Percentiles rank a stretch among this genome's conserved stretches.
phyloP scores from a whole-genome alignment of 2,329 filamentous ascomycete species.

The Elsinoe perseae region DNA sequence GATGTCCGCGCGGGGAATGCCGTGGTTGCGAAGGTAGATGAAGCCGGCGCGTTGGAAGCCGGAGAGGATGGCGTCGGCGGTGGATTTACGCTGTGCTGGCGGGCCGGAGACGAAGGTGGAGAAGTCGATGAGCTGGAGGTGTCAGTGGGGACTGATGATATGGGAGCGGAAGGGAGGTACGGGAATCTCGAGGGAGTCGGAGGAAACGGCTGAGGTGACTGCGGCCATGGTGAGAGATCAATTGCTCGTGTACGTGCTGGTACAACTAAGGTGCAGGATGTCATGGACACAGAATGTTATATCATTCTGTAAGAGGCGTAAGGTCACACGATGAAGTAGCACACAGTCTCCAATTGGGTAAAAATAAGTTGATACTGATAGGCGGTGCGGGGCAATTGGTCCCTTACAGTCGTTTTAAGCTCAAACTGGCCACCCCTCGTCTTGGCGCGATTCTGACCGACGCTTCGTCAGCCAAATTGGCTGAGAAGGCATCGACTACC shows the following conservation, averaged over 20 bases:
- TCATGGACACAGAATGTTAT: neutral
- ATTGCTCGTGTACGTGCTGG: neutral
- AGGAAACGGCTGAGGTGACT: constrained; percentile 27
- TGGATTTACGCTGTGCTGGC: constrained; percentile 48
- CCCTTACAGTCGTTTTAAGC: too few species aligned
- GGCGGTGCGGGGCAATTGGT: constrained; percentile 13
- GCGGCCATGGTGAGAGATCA: constrained; percentile 16
- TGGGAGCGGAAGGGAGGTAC: constrained; percentile 9
- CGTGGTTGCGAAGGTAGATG: constrained; percentile 76
- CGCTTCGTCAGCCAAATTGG: too few species aligned
- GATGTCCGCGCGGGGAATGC: constrained; percentile 49
- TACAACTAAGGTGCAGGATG: neutral
- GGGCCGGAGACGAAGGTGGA: constrained; percentile 60
- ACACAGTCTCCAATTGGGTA: neutral
- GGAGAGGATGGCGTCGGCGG: constrained; percentile 61
- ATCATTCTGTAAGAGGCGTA: neutral
- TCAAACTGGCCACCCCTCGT: too few species aligned
- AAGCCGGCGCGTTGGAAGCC: constrained; percentile 83
- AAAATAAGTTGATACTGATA: constrained; percentile 11
- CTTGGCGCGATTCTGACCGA: too few species aligned
- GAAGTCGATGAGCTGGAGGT: constrained; percentile 61
- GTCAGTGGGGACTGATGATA: neutral
- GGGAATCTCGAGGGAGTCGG: constrained; percentile 22
- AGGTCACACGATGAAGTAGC: neutral
- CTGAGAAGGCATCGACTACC: too few species aligned